Percentiles rank a stretch among this genome's conserved stretches.
Evolutionary conservation across 495 filamentous ascomycete species (phyloP).

Genomic region (Hyaloscypha bicolor): DNA sequence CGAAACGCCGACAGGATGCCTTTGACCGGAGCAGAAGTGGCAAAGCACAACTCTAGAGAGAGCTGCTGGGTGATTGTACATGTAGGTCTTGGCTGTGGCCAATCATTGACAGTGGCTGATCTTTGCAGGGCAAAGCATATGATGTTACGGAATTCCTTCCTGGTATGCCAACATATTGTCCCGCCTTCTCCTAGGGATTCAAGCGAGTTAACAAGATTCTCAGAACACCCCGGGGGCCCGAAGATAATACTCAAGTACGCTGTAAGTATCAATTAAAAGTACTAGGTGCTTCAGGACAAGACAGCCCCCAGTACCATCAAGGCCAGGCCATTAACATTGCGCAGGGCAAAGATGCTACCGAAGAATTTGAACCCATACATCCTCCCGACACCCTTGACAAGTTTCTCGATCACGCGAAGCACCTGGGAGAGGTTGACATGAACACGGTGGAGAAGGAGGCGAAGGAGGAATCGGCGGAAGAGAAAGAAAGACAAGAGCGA

Average conservation of each 20-base stretch:
- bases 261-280: conserved; percentile 27
- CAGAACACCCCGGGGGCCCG: conserved; percentile 76
- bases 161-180: conserved; percentile 37
- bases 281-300: not conserved
- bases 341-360: conserved; percentile 79
- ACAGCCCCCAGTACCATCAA: not conserved
- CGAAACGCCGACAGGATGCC: conserved; percentile 15
- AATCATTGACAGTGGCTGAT: conserved; percentile 10
- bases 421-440: conserved; percentile 93
- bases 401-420: conserved; percentile 83
- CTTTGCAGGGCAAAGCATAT: conserved; percentile 58
- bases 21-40: conserved; percentile 34
- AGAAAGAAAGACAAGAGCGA: conserved; percentile 72
- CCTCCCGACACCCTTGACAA: conserved; percentile 76
- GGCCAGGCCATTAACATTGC: conserved; percentile 1
- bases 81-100: conserved; percentile 34
- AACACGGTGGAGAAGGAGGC: conserved; percentile 73
- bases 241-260: conserved; percentile 84
- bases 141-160: conserved; percentile 77
- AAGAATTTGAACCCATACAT: conserved; percentile 82
- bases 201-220: not conserved
- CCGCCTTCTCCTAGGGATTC: not conserved
- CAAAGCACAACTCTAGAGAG: conserved; percentile 64
- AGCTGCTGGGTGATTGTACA: conserved; percentile 84
- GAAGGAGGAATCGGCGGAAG: conserved; percentile 73